phyloP scores from a whole-genome alignment of 1,284 basidiomycete species.

The Abortiporus biennis region DNA sequence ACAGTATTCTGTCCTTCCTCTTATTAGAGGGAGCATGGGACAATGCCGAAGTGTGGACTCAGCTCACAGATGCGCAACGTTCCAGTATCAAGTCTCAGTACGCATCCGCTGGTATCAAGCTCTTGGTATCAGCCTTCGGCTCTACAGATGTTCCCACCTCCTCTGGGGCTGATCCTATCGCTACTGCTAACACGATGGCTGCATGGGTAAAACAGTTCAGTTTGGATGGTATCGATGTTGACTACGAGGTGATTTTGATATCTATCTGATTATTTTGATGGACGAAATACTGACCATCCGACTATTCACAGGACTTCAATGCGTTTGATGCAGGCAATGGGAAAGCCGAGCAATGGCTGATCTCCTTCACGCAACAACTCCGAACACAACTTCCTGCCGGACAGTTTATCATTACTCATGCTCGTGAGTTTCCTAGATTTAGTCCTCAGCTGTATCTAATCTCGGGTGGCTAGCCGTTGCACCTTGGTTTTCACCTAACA shows the following conservation, averaged over 20 bases:
- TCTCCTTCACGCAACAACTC: constrained; percentile 35
- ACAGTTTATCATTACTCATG: constrained; percentile 31
- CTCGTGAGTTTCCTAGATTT: constrained; percentile 27
- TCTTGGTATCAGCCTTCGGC: constrained; percentile 45
- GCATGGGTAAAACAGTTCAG: constrained; percentile 42
- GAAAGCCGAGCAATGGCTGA: constrained; percentile 34
- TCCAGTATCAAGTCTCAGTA: constrained; percentile 34
- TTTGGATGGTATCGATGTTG: constrained; percentile 52
- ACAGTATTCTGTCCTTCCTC: constrained; percentile 38
- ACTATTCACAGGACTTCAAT: constrained; percentile 37
- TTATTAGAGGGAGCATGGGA: constrained; percentile 36
- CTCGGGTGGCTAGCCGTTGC: constrained; percentile 33
- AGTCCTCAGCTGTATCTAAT: constrained; percentile 1
- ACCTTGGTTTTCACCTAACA: constrained; percentile 48
- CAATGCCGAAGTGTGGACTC: constrained; percentile 36
- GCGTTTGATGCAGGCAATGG: constrained; percentile 36
- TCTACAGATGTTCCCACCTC: constrained; percentile 46
- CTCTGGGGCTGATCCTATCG: constrained; percentile 30
- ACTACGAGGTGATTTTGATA: constrained; percentile 38
- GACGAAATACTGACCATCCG: not conserved
- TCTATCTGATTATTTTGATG: not conserved
- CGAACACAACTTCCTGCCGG: constrained; percentile 27
- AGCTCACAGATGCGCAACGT: constrained; percentile 27
- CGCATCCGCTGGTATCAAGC: constrained; percentile 37
- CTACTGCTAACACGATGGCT: constrained; percentile 40